Evolutionary conservation across 1,284 basidiomycete species (phyloP).

Genomic region (Rhodotorula sp.): DNA sequence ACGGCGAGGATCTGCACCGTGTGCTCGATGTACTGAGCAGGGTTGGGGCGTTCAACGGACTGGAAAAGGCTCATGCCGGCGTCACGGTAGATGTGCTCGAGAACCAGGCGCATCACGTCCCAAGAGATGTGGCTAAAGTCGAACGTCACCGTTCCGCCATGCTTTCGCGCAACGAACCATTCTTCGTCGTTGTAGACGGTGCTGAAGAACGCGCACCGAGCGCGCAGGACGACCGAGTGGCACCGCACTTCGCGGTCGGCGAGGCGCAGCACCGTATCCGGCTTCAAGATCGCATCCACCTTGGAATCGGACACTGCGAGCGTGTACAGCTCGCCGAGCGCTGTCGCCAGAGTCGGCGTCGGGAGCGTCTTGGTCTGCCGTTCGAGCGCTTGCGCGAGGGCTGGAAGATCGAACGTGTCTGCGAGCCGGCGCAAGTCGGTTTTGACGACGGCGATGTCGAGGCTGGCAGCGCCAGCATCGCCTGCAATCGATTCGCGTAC

Average conservation of each 20-base stretch:
- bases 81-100: conserved; percentile 78
- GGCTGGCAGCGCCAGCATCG: not conserved
- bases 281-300: conserved; percentile 43
- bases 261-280: conserved; percentile 74
- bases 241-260: conserved; percentile 66
- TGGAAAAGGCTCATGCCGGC: conserved; percentile 69
- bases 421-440: conserved; percentile 20
- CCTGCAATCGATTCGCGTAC: conserved; percentile 51
- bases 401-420: conserved; percentile 51
- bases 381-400: conserved; percentile 58
- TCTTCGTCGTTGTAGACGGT: conserved; percentile 80
- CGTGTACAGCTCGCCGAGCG: conserved; percentile 8
- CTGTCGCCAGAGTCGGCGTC: conserved; percentile 11
- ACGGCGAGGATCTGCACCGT: conserved; percentile 82
- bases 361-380: conserved; percentile 46
- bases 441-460: conserved; percentile 27
- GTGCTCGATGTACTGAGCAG: conserved; percentile 80
- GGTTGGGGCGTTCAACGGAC: conserved; percentile 63
- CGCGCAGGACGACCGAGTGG: conserved; percentile 74
- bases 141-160: conserved; percentile 58
- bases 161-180: conserved; percentile 68
- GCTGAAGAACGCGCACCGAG: conserved; percentile 80
- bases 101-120: conserved; percentile 71
- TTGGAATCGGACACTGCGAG: not conserved
- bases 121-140: conserved; percentile 72